phyloP scores from a whole-genome alignment of 2,329 filamentous ascomycete species.

The Aspergillus transmontanensis region DNA sequence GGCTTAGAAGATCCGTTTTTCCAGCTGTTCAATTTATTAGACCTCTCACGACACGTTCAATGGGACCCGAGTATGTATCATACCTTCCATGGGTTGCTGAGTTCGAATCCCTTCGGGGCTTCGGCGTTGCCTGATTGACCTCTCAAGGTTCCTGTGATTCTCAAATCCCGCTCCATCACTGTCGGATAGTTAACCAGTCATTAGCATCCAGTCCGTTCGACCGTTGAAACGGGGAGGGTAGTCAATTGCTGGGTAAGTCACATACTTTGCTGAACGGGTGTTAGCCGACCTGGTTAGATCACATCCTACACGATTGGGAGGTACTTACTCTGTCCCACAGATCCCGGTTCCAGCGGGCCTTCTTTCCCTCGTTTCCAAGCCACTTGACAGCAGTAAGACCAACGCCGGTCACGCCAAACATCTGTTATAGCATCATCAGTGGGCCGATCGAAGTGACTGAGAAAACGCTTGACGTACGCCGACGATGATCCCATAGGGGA shows the following conservation, averaged over 20 bases:
- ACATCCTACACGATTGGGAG: slow-evolving; percentile 12
- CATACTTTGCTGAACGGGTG: slow-evolving; percentile 56
- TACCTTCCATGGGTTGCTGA: slow-evolving; percentile 71
- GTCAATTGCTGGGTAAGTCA: slow-evolving; percentile 19
- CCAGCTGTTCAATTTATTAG: slow-evolving; percentile 37
- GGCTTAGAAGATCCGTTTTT: slow-evolving; percentile 43
- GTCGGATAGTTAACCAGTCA: slow-evolving; percentile 23
- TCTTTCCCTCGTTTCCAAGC: slow-evolving; percentile 66
- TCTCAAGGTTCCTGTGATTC: slow-evolving; percentile 63
- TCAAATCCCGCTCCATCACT: slow-evolving; percentile 70
- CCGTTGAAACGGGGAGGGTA: background rate
- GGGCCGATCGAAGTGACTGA: background rate
- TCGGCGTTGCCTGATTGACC: slow-evolving; percentile 62
- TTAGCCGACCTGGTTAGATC: slow-evolving; percentile 41
- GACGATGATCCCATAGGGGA: slow-evolving; percentile 66
- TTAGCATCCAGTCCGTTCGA: slow-evolving; percentile 17
- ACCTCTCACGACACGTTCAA: background rate
- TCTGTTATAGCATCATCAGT: slow-evolving; percentile 44
- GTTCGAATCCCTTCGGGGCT: slow-evolving; percentile 64
- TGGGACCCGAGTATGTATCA: slow-evolving; percentile 4
- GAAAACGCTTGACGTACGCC: slow-evolving; percentile 50
- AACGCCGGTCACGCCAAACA: slow-evolving; percentile 63
- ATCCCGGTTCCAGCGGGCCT: slow-evolving; percentile 61
- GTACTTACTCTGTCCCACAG: slow-evolving; percentile 65
- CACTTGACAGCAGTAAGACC: slow-evolving; percentile 60